Base-by-base conservation (phyloP, 163 green algal species). In the Botryococcus braunii region DNA sequence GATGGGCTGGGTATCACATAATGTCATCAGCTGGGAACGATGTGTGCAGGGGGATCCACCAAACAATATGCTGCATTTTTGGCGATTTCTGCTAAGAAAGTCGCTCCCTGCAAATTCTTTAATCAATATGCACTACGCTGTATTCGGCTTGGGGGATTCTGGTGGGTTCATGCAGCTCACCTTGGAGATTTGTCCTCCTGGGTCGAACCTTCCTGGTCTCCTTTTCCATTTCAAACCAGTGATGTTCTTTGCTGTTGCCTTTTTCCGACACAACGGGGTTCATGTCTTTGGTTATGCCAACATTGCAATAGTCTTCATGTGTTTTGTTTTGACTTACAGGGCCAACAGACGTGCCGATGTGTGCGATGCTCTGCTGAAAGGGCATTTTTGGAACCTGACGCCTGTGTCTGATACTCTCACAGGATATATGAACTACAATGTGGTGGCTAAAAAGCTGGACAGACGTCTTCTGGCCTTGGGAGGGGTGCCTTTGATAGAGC, bases 91-190 rank as follows among this genome's bases (percentile, higher is more conserved):
- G 66, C 85, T 96, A 62, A 80, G 89, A 43, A 93, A 90, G 47
- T 85, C 62, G 69, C 83, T 99, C 65, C 77, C 86, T 5, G 34
- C 80, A 0, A 74, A 86, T 63, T 88, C 79, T 0, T 76, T 98
- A 62, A 34, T 47, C 0, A 71, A 41, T 4, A 35, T 88, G 40
- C 25, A 37, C 2, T 85, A 75, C 23, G 89, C 88, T 17, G 90
- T 97, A 13, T 98, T 99, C 84, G 94, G 93, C 0, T 78, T 99
- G 29, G 94, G 94, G 0, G 94, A 99, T 80, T 96, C 90, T 61
- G 73, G 73, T 76, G 59, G n/a, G 21, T 56, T 27, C 29, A n/a
- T n/a, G n/a, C n/a, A n/a, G n/a, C n/a, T n/a, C n/a, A n/a, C n/a
- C n/a, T n/a, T n/a, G n/a, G n/a, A n/a, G n/a, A n/a, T n/a, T n/a